Conservation (phyloP, 345 rosid genomes). For the Sapria himalayana region DNA sequence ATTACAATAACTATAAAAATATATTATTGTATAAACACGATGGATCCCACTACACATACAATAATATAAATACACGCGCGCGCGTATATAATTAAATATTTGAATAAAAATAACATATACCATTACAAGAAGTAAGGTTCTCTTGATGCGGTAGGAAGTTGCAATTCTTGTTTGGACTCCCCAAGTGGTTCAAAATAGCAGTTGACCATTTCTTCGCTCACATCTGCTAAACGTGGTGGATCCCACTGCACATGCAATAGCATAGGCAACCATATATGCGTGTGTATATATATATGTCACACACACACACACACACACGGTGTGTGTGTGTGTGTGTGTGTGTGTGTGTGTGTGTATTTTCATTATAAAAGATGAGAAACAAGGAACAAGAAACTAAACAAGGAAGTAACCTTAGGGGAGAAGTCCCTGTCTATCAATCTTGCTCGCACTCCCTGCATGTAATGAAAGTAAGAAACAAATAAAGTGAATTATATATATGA, state of each 20-base stretch:
- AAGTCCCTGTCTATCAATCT: constrained; percentile 68
- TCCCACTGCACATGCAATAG: constrained; percentile 29
- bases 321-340: too few relatives aligned
- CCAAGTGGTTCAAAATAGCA: constrained; percentile 18
- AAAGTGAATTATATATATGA: background rate
- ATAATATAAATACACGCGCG: too few relatives aligned
- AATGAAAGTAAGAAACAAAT: background rate
- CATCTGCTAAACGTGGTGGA: constrained; percentile 31
- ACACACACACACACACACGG: too few relatives aligned
- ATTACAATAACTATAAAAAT: too few relatives aligned
- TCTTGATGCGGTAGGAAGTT: constrained; percentile 28
- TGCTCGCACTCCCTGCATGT: constrained; percentile 57
- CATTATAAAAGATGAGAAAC: background rate
- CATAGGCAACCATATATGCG: background rate
- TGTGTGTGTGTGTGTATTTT: too few relatives aligned
- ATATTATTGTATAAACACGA: too few relatives aligned
- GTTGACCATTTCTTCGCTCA: constrained; percentile 43
- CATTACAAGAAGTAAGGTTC: constrained; percentile 22
- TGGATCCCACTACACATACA: too few relatives aligned
- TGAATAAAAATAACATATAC: background rate
- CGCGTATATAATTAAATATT: too few relatives aligned
- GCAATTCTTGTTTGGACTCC: constrained; percentile 23
- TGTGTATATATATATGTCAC: too few relatives aligned
- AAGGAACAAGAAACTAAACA: background rate
- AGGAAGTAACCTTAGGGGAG: constrained; percentile 54